Conservation (phyloP, 2,329 filamentous ascomycete species). For the Colletotrichum spinosum region DNA sequence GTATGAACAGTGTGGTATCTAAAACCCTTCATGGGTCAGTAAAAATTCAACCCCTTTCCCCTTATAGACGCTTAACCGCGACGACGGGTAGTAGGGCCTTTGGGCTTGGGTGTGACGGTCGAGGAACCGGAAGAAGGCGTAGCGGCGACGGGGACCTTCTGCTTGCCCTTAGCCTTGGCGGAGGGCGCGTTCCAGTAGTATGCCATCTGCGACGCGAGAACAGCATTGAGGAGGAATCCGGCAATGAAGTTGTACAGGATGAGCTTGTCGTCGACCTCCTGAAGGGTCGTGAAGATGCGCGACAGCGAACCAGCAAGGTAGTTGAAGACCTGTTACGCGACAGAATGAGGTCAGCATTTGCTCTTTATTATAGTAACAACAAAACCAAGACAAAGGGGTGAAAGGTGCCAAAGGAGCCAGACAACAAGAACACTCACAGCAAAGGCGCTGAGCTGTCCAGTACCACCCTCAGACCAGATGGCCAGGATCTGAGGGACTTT, state of each 20-base stretch:
- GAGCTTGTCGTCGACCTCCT: constrained; percentile 96
- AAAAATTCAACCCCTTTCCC: neutral
- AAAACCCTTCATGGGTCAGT: neutral
- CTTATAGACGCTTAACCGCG: constrained; percentile 48
- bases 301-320: constrained; percentile 93
- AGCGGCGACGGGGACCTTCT: constrained; percentile 44
- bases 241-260: constrained; percentile 96
- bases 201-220: constrained; percentile 90
- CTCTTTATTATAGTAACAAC: no score
- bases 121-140: constrained; percentile 42
- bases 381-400: no score
- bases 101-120: constrained; percentile 48
- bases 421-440: constrained; percentile 72
- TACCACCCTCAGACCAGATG: constrained; percentile 86
- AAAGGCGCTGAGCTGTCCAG: constrained; percentile 96
- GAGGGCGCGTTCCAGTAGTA: constrained; percentile 91
- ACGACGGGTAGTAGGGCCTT: constrained; percentile 57
- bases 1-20: constrained; percentile 28
- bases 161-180: constrained; percentile 57
- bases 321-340: constrained; percentile 84
- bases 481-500: constrained; percentile 94
- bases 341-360: neutral
- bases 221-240: constrained; percentile 88
- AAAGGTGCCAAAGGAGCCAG: neutral
- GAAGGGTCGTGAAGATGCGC: constrained; percentile 96